These are phyloP conservation scores for Crithidia thermophila DNA, from an alignment of 208 protist species.

Conservation along the genomic window DNA sequence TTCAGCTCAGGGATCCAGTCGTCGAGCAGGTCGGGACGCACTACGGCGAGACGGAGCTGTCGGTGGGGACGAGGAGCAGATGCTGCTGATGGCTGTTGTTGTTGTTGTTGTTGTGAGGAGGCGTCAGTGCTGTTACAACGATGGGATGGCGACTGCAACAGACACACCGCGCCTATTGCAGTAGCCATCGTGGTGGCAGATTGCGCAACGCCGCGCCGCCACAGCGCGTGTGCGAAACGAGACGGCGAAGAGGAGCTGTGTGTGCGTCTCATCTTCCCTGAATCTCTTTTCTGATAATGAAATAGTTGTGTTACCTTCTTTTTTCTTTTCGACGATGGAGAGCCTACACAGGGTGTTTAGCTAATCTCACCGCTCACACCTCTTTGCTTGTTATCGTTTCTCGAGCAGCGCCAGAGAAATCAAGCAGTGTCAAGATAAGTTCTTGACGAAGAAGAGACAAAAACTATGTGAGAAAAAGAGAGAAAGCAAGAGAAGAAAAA, in stretches of 20 bases:
- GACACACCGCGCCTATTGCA: neutral
- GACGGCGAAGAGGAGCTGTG: neutral
- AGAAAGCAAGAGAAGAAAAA: slow-evolving; percentile 2
- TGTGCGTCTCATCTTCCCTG: slow-evolving; percentile 6
- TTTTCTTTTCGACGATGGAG: too few species aligned
- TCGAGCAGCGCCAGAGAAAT: too few species aligned
- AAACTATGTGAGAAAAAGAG: slow-evolving; percentile 4
- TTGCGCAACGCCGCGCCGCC: neutral
- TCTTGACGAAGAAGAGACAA: neutral
- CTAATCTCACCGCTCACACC: too few species aligned
- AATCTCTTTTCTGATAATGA: neutral
- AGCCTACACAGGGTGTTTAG: too few species aligned
- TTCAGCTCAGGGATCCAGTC: slow-evolving; percentile 87
- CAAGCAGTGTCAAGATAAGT: neutral
- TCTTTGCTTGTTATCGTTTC: too few species aligned
- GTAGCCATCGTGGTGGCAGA: neutral
- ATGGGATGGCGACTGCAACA: too few species aligned
- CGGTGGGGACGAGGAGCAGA: neutral
- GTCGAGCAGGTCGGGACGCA: slow-evolving; percentile 76
- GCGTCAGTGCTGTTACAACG: neutral
- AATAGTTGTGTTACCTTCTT: too few species aligned
- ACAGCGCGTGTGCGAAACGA: neutral
- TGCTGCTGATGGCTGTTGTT: neutral
- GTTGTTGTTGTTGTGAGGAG: neutral
- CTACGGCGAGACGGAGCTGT: slow-evolving; percentile 50